These are phyloP conservation scores for Hibiscus mutabilis DNA, from an alignment of 345 rosid species.

Conservation along the genomic window DNA sequence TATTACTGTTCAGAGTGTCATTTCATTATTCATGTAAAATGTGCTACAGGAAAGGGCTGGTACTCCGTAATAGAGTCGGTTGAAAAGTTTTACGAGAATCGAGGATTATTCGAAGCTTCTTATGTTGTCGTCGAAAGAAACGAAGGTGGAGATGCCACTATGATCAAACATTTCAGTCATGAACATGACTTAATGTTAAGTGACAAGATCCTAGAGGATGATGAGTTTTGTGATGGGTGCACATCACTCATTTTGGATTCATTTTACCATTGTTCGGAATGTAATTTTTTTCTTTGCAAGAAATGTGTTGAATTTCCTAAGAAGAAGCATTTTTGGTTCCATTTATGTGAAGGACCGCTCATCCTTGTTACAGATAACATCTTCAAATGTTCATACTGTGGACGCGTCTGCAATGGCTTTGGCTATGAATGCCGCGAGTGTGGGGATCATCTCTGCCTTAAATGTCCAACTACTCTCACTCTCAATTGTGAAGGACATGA, in stretches of 20 bases:
- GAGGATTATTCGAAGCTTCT: too few species aligned
- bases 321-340: not conserved
- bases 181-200: not conserved
- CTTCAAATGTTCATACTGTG: not conserved
- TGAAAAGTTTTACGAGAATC: not conserved
- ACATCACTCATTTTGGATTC: not conserved
- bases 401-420: not conserved
- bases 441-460: not conserved
- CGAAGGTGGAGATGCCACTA: not conserved
- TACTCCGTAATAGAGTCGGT: not conserved
- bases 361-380: not conserved
- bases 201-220: not conserved
- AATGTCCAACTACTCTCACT: not conserved
- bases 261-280: not conserved
- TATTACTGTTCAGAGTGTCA: not conserved
- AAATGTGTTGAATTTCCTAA: not conserved
- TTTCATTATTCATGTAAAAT: not conserved
- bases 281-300: not conserved
- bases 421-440: not conserved
- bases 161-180: not conserved
- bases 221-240: not conserved
- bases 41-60: not conserved
- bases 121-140: not conserved
- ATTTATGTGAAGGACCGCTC: rapidly evolving
- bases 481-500: not conserved